Percentiles rank a stretch among this genome's conserved stretches.
These are phyloP conservation scores for Taphrina populina DNA, from an alignment of 1,139 yeast genomes.

Conservation along the genomic window DNA sequence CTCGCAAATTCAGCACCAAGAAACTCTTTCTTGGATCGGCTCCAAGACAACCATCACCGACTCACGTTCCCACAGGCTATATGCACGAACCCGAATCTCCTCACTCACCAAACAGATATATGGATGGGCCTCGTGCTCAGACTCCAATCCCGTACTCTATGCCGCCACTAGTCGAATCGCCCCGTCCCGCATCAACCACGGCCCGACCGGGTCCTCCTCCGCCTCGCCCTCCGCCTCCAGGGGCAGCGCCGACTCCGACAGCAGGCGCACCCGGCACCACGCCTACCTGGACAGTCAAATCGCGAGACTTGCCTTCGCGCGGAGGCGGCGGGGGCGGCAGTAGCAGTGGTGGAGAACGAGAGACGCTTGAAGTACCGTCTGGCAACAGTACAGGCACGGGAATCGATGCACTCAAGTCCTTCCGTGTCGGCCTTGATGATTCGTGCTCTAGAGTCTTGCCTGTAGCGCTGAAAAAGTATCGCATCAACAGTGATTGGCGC, in stretches of 20 bases:
- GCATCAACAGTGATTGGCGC: slow-evolving; percentile 79
- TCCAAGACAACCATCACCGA: slow-evolving; percentile 25
- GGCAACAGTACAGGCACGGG: neutral
- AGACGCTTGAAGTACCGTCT: slow-evolving; percentile 12
- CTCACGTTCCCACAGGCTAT: slow-evolving; percentile 24
- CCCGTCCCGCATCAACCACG: slow-evolving; percentile 1
- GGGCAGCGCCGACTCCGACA: slow-evolving; percentile 32
- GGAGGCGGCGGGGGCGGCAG: too few relatives aligned
- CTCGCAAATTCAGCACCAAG: slow-evolving; percentile 32
- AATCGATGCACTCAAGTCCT: slow-evolving; percentile 76
- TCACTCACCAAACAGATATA: slow-evolving; percentile 12
- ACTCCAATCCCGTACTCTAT: slow-evolving; percentile 18
- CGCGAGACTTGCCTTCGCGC: neutral
- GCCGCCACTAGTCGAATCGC: slow-evolving; percentile 1
- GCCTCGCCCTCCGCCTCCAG: slow-evolving; percentile 32
- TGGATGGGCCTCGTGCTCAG: slow-evolving; percentile 6
- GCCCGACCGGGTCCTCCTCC: slow-evolving; percentile 19
- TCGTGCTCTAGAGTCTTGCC: slow-evolving; percentile 86
- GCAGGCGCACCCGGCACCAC: slow-evolving; percentile 36
- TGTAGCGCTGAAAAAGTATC: slow-evolving; percentile 85
- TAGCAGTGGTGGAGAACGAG: neutral
- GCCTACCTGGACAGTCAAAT: slow-evolving; percentile 21
- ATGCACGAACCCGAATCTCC: slow-evolving; percentile 29
- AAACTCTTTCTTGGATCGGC: slow-evolving; percentile 31
- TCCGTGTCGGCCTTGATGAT: slow-evolving; percentile 86